Evolutionary conservation across 176 grass and related monocot species (phyloP).

Genomic region (Secale cereale): DNA sequence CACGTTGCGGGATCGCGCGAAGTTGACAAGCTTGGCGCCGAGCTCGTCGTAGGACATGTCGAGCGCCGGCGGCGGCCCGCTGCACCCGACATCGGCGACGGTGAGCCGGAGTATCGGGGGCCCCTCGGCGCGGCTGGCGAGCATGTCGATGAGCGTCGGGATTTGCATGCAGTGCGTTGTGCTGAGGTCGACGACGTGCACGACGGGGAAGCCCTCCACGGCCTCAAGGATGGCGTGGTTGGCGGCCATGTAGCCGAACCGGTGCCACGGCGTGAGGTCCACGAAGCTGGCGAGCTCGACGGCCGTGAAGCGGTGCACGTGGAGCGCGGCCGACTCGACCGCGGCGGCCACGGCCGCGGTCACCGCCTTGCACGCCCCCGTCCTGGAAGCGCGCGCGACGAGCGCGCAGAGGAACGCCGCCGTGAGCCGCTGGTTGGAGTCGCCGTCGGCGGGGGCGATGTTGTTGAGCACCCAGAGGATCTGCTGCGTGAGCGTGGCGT

Average conservation of each 20-base stretch:
- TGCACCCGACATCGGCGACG: constrained; percentile 33
- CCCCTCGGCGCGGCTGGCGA: constrained; percentile 68
- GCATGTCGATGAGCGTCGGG: constrained; percentile 91
- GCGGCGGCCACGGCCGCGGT: constrained; percentile 35
- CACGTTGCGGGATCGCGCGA: constrained; percentile 77
- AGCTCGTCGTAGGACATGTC: constrained; percentile 90
- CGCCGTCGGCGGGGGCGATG: constrained; percentile 88
- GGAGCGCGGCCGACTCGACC: constrained; percentile 51
- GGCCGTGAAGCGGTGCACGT: constrained; percentile 73
- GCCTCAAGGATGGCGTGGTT: constrained; percentile 86
- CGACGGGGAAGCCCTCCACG: constrained; percentile 58
- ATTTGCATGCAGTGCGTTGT: constrained; percentile 99
- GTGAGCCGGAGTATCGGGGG: constrained; percentile 77
- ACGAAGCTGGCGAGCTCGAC: constrained; percentile 86
- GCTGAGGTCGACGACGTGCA: constrained; percentile 90
- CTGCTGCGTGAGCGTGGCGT: constrained; percentile 95
- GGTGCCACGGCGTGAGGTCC: constrained; percentile 97
- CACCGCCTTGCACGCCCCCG: constrained; percentile 82
- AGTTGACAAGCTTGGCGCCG: constrained; percentile 64
- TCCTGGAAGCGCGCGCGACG: constrained; percentile 74
- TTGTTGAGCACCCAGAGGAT: constrained; percentile 99
- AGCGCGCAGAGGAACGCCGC: constrained; percentile 88
- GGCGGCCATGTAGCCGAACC: constrained; percentile 83
- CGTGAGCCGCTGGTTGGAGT: constrained; percentile 85
- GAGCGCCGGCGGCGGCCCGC: constrained; percentile 42